Evolutionary conservation across 805 yeast species (phyloP), one percentile per base, ranked within the genome.

Genomic region (baker's yeast (Saccharomyces cerevisiae)): DNA sequence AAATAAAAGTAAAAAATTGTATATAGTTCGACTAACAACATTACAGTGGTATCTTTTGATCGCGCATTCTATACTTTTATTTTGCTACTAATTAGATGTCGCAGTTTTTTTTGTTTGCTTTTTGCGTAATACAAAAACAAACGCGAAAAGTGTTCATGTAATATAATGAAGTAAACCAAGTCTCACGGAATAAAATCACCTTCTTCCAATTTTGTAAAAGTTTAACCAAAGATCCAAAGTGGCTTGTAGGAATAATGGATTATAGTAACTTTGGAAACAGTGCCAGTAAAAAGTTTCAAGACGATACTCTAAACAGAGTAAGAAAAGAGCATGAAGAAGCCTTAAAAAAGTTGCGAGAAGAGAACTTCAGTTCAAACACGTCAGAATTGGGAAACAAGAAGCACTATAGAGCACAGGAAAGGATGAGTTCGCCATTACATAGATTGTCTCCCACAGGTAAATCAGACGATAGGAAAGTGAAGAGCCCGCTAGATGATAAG

Each of bases 401-500:
- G 6, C 43, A 4, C 6, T 17, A 36, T 11, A 36, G 8, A 9
- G 43, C 43, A 17, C 43, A 36, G 6, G 43, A 36, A 36, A 36
- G 43, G 11, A 36, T 36, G 43, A 36, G 43, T 22, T 11, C 43
- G 17, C 43, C 43, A 17, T 17, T 36, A 36, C 43, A 21, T 36
- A 36, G 43, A 9, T 9, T 36, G 24, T 36, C 43, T 17, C 43
- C 43, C 17, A 24, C 17, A 17, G 17, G 17, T 36, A 36, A 36
- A 10, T 9, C 13, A 17, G 43, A 17, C 17, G 11, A 36, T 6
- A 36, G 11, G 11, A 36, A 36, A 36, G 8, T 36, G 24, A 36
- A 17, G 22, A 36, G 43, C 17, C 43, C 43, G 9, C 17, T 50
- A 14, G 57, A 56, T 21, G 47, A 56, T 11, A 55, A 41, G 32